Evolutionary conservation across 2,329 filamentous ascomycete species (phyloP), one percentile per base, ranked within the genome.

Genomic region (Fusarium nisikadoi): DNA sequence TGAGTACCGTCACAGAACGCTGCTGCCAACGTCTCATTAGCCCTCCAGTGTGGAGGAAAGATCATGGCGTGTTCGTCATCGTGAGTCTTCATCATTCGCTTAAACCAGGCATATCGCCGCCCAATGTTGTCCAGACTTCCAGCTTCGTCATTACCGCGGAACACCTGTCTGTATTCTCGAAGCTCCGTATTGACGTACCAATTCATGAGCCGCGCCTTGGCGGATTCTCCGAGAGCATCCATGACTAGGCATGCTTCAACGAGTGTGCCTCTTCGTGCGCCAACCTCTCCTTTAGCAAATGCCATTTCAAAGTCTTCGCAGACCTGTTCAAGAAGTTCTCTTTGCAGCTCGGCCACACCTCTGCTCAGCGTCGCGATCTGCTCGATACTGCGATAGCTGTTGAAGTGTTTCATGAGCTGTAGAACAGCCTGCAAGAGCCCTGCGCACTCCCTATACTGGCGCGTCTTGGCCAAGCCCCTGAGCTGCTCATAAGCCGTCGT

Each of bases 111-210:
- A 80, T 98, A 99, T 71, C 96, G 87, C 68, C 96, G 89, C 9
- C 95, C 94, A 68, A 99, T 99, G 77, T 99, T 99, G 86, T 99
- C 96, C 79, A 99, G 83, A 68, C 92, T 97, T 11, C 95, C 96
- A 9, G 96, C 96, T 84, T 99, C 96, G 79, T 99, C 96, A 77
- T 96, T 98, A 41, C 95, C 95, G 43, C 95, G 89, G 82, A 99
- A 99, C 1, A 99, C 94, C 78, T 97, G 94, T 57, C 96, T 89
- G 80, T 99, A 99, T 83, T 99, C 96, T 54, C 96, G 90, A 73
- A 99, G 85, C 83, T 98, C 94, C 5, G 96, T 98, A 80, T 99
- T 99, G 83, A 97, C 94, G 80, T 99, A 99, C 96, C 96, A 99
- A 16, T 93, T 96, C 78, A 97, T 89, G 42, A 99, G 84, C 50